These are phyloP conservation scores for Paraphaeosphaeria minitans DNA, from an alignment of 2,329 filamentous ascomycete genomes.

Conservation along the genomic window DNA sequence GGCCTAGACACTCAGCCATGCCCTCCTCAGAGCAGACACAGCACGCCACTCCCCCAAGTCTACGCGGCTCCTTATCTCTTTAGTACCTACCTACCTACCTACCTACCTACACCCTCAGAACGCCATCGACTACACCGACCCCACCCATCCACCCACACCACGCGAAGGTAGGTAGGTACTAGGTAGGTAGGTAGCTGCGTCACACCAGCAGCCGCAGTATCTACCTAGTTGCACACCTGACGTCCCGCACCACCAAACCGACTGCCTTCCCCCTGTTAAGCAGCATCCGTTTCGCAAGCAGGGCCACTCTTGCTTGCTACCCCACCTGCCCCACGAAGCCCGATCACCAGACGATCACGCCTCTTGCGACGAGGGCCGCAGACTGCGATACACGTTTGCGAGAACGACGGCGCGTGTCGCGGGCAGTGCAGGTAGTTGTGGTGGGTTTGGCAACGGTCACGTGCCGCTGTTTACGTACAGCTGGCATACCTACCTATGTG, in stretches of 20 bases:
- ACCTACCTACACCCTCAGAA: background rate
- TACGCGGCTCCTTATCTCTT: background rate
- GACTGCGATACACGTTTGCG: background rate
- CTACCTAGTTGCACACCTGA: background rate
- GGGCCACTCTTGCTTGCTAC: background rate
- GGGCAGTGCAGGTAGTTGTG: background rate
- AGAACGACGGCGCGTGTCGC: background rate
- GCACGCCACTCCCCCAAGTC: background rate
- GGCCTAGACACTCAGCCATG: rapidly evolving
- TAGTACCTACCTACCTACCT: no score
- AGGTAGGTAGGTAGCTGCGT: background rate
- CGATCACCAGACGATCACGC: slow-evolving; percentile 6
- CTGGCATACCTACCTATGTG: no score
- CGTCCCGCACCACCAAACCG: background rate
- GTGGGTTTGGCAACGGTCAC: background rate
- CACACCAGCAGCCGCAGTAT: background rate
- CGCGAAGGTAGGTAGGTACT: no score
- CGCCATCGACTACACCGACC: background rate
- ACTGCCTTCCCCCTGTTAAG: background rate
- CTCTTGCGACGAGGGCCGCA: background rate
- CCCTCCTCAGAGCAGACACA: background rate
- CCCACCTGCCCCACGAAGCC: background rate
- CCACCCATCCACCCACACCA: background rate
- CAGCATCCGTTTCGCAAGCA: background rate
- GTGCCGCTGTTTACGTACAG: background rate